Evolutionary conservation across 331 rosid genomes (phyloP).

Genomic region (Ulmus americana): DNA sequence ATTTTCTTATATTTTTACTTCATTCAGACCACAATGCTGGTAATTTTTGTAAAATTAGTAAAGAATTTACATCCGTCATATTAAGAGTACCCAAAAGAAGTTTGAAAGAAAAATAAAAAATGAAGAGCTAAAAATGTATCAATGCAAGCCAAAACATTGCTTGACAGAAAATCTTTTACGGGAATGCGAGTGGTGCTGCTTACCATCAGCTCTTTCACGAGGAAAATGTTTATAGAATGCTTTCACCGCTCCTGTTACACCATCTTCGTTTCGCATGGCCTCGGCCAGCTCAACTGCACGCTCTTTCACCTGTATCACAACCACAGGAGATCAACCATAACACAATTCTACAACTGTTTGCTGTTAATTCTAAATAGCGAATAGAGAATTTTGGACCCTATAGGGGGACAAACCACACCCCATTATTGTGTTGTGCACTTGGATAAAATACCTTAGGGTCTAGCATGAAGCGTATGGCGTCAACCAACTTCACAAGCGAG

Average conservation of each 20-base stretch:
- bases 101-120: neutral
- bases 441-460: slow-evolving; percentile 50
- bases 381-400: too few species aligned
- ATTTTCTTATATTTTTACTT: too few species aligned
- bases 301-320: slow-evolving; percentile 52
- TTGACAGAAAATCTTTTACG: slow-evolving; percentile 17
- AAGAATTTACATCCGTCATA: neutral
- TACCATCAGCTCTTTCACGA: neutral
- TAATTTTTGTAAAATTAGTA: neutral
- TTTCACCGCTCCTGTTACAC: slow-evolving; percentile 67
- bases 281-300: slow-evolving; percentile 56
- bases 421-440: neutral
- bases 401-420: too few species aligned
- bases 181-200: slow-evolving; percentile 5
- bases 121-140: slow-evolving; percentile 6
- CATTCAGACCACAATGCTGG: neutral
- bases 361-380: too few species aligned
- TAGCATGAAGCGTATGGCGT: slow-evolving; percentile 73
- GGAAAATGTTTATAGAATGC: slow-evolving; percentile 72
- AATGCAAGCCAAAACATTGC: slow-evolving; percentile 40
- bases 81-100: neutral
- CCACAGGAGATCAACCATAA: neutral
- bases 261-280: slow-evolving; percentile 76
- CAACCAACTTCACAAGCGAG: slow-evolving; percentile 57
- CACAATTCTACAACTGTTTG: neutral